Conservation (phyloP, 2,329 filamentous ascomycete genomes). For the Paracoccidioides brasiliensis region DNA sequence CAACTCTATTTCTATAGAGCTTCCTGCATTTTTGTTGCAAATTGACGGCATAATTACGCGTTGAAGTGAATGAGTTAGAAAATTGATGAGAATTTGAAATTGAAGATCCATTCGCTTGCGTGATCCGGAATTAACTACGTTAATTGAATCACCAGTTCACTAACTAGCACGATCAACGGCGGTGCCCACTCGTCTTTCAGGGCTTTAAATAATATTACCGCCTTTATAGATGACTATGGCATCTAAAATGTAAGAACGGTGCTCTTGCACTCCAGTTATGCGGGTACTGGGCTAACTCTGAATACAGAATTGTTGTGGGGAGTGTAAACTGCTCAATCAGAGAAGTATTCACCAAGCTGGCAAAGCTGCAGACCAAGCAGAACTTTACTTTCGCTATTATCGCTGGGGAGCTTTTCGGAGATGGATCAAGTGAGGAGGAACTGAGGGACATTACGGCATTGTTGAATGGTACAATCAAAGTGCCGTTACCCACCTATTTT, state of each 20-base stretch:
- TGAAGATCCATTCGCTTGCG: too few species aligned
- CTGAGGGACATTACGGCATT: conserved; percentile 52
- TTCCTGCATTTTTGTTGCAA: too few species aligned
- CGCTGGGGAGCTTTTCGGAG: conserved; percentile 67
- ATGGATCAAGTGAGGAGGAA: conserved; percentile 33
- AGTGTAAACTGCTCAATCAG: conserved; percentile 67
- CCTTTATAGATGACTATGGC: conserved; percentile 32
- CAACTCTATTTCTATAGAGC: too few species aligned
- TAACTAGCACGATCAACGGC: background rate
- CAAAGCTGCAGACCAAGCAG: conserved; percentile 72
- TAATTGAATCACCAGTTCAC: too few species aligned
- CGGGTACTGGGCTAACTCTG: background rate
- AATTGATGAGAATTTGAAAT: too few species aligned
- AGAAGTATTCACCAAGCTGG: conserved; percentile 65
- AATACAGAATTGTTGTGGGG: conserved; percentile 56
- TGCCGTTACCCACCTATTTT: conserved; percentile 85
- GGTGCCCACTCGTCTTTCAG: too few species aligned
- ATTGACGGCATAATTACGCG: too few species aligned
- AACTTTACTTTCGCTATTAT: conserved; percentile 75
- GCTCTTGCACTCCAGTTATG: background rate
- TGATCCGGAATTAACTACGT: too few species aligned
- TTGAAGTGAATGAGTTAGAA: too few species aligned
- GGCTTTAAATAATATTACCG: background rate
- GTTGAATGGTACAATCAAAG: conserved; percentile 54
- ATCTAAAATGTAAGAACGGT: conserved; percentile 40